Conservation (phyloP, 345 rosid genomes). For the Hirschfeldia incana region DNA sequence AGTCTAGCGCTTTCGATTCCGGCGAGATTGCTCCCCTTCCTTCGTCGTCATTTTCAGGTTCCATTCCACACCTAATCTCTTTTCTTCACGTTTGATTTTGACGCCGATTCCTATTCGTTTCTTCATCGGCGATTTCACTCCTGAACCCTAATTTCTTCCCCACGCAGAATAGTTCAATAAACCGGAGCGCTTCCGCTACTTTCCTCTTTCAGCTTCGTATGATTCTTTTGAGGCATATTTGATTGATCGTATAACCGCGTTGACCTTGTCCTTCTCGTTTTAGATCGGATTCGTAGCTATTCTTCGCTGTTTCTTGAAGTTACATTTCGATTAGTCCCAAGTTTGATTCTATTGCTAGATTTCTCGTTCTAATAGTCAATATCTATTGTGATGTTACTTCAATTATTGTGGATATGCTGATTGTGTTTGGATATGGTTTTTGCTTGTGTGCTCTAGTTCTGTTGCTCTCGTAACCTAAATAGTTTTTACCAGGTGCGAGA, state of each 20-base stretch:
- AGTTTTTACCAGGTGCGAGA: too few relatives aligned
- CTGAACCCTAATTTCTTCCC: constrained; percentile 36
- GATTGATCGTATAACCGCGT: neutral
- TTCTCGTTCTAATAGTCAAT: neutral
- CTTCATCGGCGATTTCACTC: neutral
- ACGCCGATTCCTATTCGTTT: neutral
- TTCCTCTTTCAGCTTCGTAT: too few relatives aligned
- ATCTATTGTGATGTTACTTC: too few relatives aligned
- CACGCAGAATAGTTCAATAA: too few relatives aligned
- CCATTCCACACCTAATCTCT: neutral
- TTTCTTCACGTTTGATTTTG: neutral
- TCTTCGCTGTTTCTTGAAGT: neutral
- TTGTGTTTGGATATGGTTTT: neutral
- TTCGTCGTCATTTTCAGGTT: constrained; percentile 18
- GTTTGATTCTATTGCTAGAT: neutral
- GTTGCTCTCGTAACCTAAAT: neutral
- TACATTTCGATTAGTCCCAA: neutral
- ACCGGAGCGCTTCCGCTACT: too few relatives aligned
- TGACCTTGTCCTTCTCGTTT: neutral
- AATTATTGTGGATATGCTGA: too few relatives aligned
- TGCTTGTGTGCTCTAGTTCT: neutral
- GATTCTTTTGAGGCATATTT: too few relatives aligned
- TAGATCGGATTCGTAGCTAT: neutral
- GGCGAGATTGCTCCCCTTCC: constrained; percentile 6
- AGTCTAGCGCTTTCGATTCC: constrained; percentile 21